Percentiles rank a stretch among this genome's conserved stretches.
Evolutionary conservation across 306 rosid genomes (phyloP).

Genomic region (Argentina anserina): DNA sequence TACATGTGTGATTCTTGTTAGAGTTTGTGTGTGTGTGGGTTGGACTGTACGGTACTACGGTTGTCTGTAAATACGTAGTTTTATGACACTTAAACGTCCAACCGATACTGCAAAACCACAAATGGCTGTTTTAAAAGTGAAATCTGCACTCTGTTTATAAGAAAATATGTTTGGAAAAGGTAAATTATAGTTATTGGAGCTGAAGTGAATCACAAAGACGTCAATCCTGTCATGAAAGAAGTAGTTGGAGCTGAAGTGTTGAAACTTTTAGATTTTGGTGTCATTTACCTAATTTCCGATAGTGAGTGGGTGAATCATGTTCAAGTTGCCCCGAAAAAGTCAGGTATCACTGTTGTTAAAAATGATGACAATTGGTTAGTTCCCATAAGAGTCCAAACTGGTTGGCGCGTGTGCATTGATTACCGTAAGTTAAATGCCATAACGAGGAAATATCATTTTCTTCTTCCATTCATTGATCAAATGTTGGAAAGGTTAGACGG

Average conservation of each 20-base stretch:
- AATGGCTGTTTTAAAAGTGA: not conserved
- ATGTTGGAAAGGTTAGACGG: not conserved
- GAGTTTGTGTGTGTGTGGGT: not conserved
- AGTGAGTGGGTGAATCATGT: not conserved
- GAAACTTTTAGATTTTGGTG: not conserved
- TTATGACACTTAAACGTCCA: too few relatives aligned
- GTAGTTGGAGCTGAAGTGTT: not conserved
- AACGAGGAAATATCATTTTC: not conserved
- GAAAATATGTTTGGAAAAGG: not conserved
- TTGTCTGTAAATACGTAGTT: not conserved
- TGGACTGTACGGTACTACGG: not conserved
- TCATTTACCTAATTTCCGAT: not conserved
- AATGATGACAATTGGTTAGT: not conserved
- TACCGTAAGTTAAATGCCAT: too few relatives aligned
- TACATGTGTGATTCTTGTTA: not conserved
- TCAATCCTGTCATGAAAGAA: not conserved
- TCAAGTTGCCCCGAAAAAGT: not conserved
- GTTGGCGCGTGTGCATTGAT: too few relatives aligned
- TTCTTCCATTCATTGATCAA: not conserved
- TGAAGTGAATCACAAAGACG: not conserved
- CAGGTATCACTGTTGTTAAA: not conserved
- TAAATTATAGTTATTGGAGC: constrained; percentile 4
- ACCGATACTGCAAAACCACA: not conserved
- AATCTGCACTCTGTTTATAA: not conserved
- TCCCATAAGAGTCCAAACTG: not conserved